phyloP scores from a whole-genome alignment of 768 basidiomycete species.

The Hirschioporus abietinus region DNA sequence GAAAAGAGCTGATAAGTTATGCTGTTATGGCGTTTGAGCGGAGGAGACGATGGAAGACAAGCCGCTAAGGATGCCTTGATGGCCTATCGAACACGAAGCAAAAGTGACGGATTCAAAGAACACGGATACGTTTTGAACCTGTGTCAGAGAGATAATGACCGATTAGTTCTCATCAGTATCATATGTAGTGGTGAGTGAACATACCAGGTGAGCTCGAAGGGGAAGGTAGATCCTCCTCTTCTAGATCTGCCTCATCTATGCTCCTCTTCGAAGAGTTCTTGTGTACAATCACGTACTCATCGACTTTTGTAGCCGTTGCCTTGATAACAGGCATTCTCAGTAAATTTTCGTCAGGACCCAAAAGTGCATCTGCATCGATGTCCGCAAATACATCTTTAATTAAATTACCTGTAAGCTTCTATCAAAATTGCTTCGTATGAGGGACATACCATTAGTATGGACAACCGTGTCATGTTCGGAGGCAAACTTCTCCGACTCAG shows the following conservation, averaged over 20 bases:
- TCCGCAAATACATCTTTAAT: slow-evolving; percentile 35
- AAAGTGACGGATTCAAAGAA: slow-evolving; percentile 20
- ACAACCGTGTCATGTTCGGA: background rate
- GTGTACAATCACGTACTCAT: slow-evolving; percentile 50
- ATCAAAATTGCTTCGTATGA: background rate
- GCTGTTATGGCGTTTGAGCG: background rate
- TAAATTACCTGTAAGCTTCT: too few relatives aligned
- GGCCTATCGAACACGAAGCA: background rate
- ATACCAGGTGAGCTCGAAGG: slow-evolving; percentile 42
- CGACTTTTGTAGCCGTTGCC: slow-evolving; percentile 45
- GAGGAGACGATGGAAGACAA: background rate
- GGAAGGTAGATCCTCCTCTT: slow-evolving; percentile 25
- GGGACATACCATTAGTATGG: slow-evolving; percentile 5
- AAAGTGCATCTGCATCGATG: slow-evolving; percentile 38
- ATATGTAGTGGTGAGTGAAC: slow-evolving; percentile 1
- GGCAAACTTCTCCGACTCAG: background rate
- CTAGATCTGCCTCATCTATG: slow-evolving; percentile 42
- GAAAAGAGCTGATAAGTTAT: background rate
- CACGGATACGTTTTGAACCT: slow-evolving; percentile 43
- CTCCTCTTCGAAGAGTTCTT: slow-evolving; percentile 42
- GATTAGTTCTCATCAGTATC: background rate
- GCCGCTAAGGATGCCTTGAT: background rate
- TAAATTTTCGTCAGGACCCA: slow-evolving; percentile 32
- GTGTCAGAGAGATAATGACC: background rate
- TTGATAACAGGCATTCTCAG: slow-evolving; percentile 18